Percentiles rank a stretch among this genome's conserved stretches.
Conservation (phyloP, 495 filamentous ascomycete genomes). For the Xylaria longipes region DNA sequence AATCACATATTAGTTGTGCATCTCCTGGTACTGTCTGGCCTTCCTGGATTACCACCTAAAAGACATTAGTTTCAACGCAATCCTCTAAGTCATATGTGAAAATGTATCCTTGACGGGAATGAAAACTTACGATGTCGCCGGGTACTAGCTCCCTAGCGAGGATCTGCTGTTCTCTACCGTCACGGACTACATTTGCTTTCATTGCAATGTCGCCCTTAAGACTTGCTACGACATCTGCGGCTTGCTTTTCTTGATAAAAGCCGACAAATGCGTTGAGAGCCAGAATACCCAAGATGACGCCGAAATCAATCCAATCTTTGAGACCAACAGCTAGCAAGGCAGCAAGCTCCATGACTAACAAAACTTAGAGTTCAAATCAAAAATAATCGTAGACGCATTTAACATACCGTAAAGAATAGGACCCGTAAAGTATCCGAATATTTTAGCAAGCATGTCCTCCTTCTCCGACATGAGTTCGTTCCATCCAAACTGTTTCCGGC, state of each 20-base stretch:
- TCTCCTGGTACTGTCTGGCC: slow-evolving; percentile 77
- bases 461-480: slow-evolving; percentile 81
- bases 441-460: slow-evolving; percentile 77
- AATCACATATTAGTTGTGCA: slow-evolving; percentile 78
- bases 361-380: not conserved
- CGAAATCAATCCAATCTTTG: slow-evolving; percentile 82
- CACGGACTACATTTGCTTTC: slow-evolving; percentile 73
- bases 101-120: slow-evolving; percentile 11
- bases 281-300: slow-evolving; percentile 82
- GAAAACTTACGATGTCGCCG: slow-evolving; percentile 74
- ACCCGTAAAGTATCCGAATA: slow-evolving; percentile 80
- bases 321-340: slow-evolving; percentile 80
- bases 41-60: slow-evolving; percentile 72
- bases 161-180: slow-evolving; percentile 74
- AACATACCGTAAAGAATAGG: slow-evolving; percentile 82
- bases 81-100: not conserved
- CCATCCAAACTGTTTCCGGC: slow-evolving; percentile 71
- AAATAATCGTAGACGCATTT: slow-evolving; percentile 10
- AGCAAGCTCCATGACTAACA: slow-evolving; percentile 82
- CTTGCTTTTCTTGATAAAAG: slow-evolving; percentile 90
- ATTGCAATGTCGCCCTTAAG: slow-evolving; percentile 87
- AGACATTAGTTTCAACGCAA: not conserved
- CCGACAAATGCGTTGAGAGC: slow-evolving; percentile 81
- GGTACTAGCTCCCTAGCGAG: slow-evolving; percentile 80
- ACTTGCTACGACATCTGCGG: slow-evolving; percentile 79